Conservation (phyloP, 1,139 yeast species). For the Arxiozyma heterogenica region DNA sequence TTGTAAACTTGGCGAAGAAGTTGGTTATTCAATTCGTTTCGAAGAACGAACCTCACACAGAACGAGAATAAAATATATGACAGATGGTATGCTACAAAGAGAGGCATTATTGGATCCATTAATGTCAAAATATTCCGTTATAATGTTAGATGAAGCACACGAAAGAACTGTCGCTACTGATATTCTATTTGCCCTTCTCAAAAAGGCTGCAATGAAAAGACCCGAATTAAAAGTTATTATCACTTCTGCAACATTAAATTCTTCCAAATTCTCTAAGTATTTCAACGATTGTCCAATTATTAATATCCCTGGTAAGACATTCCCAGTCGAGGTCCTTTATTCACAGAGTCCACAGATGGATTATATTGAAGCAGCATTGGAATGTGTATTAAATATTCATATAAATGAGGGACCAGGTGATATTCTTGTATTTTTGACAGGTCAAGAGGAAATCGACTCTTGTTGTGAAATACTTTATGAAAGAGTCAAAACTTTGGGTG, state of each 20-base stretch:
- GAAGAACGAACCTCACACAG: constrained; percentile 60
- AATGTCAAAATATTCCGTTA: constrained; percentile 66
- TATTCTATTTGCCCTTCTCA: constrained; percentile 75
- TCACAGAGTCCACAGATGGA: constrained; percentile 78
- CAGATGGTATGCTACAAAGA: constrained; percentile 89
- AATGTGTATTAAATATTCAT: constrained; percentile 76
- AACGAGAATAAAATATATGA: constrained; percentile 75
- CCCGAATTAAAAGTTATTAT: constrained; percentile 73
- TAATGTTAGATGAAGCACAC: constrained; percentile 93
- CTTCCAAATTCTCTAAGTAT: constrained; percentile 69
- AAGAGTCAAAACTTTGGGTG: constrained; percentile 58
- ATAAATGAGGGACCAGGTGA: constrained; percentile 72
- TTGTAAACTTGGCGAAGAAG: constrained; percentile 60
- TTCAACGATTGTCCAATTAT: constrained; percentile 74
- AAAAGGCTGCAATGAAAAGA: constrained; percentile 57
- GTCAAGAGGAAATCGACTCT: constrained; percentile 89
- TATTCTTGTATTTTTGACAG: constrained; percentile 75
- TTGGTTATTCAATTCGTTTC: constrained; percentile 82
- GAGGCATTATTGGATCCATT: constrained; percentile 73
- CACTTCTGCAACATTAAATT: constrained; percentile 89
- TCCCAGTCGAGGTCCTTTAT: constrained; percentile 74
- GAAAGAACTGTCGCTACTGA: constrained; percentile 94
- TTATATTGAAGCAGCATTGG: constrained; percentile 72
- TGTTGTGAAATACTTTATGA: constrained; percentile 69
- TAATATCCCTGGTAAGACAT: constrained; percentile 81